phyloP scores from a whole-genome alignment of 2,329 filamentous ascomycete genomes.

The Fusarium siculi region DNA sequence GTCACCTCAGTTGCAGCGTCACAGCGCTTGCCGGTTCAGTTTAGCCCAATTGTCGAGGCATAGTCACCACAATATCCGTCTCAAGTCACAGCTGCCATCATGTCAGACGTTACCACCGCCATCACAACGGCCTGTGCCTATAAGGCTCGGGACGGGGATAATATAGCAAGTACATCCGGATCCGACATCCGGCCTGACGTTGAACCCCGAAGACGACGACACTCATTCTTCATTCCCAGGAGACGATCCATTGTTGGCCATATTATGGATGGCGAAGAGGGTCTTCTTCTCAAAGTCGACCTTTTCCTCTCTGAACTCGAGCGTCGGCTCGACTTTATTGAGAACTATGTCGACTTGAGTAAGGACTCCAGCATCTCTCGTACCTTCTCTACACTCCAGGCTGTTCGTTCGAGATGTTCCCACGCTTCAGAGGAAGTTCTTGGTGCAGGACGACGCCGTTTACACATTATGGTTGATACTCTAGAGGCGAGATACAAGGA shows the following conservation, averaged over 20 bases:
- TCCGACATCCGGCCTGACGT: constrained; percentile 48
- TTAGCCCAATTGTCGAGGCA: constrained; percentile 5
- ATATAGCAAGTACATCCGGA: constrained; percentile 54
- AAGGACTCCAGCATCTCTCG: constrained; percentile 86
- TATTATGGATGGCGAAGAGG: constrained; percentile 72
- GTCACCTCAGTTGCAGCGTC: constrained; percentile 26
- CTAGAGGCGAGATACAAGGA: constrained; percentile 89
- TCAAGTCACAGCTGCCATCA: constrained; percentile 37
- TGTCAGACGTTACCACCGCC: constrained; percentile 53
- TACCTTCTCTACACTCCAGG: constrained; percentile 86
- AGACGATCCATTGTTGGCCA: constrained; percentile 69
- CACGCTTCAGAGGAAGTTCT: constrained; percentile 91
- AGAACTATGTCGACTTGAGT: constrained; percentile 85
- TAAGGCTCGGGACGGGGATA: constrained; percentile 49
- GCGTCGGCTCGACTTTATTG: constrained; percentile 85
- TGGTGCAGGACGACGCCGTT: constrained; percentile 83
- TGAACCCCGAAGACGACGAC: constrained; percentile 56
- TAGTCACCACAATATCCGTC: constrained; percentile 21
- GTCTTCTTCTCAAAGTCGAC: constrained; percentile 74
- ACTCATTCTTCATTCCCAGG: constrained; percentile 67
- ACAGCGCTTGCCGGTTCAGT: constrained; percentile 24
- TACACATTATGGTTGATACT: constrained; percentile 92
- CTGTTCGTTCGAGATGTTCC: constrained; percentile 88
- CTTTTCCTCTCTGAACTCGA: constrained; percentile 87
- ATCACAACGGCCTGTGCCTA: constrained; percentile 53